phyloP scores from a whole-genome alignment of 164 flowering plant genomes.

The Chimonanthus praecox region DNA sequence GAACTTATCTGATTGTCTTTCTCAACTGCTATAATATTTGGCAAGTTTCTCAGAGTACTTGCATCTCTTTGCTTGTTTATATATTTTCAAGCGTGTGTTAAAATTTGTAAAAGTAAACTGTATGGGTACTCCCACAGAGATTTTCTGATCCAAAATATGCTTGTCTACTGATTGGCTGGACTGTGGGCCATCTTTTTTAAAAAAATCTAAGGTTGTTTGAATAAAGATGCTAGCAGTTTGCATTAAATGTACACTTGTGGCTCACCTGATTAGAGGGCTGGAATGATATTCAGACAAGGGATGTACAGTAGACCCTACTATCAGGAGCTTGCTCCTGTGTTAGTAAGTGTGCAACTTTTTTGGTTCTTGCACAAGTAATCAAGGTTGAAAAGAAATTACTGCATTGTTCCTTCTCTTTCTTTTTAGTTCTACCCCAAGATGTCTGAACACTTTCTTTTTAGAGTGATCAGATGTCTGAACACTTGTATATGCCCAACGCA shows the following conservation, averaged over 20 bases:
- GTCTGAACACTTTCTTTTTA: too few species aligned
- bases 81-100: background rate
- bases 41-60: background rate
- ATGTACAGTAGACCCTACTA: background rate
- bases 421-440: too few species aligned
- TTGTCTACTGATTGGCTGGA: background rate
- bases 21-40: background rate
- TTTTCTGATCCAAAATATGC: background rate
- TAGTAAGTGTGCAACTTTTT: background rate
- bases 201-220: too few species aligned
- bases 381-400: too few species aligned
- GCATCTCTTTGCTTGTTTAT: background rate
- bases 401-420: too few species aligned
- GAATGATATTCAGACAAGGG: background rate
- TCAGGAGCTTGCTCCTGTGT: background rate
- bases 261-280: background rate
- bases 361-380: too few species aligned
- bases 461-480: too few species aligned
- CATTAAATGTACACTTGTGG: background rate
- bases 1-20: background rate
- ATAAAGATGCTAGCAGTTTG: background rate
- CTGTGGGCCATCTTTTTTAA: background rate
- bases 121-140: background rate
- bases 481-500: too few species aligned
- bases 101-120: too few species aligned